A percentile compares a stretch with the other conserved stretches of the same genome.
These are phyloP conservation scores for Globisporangium paroecandrum DNA, from an alignment of 352 stramenopile species.

Conservation along the genomic window DNA sequence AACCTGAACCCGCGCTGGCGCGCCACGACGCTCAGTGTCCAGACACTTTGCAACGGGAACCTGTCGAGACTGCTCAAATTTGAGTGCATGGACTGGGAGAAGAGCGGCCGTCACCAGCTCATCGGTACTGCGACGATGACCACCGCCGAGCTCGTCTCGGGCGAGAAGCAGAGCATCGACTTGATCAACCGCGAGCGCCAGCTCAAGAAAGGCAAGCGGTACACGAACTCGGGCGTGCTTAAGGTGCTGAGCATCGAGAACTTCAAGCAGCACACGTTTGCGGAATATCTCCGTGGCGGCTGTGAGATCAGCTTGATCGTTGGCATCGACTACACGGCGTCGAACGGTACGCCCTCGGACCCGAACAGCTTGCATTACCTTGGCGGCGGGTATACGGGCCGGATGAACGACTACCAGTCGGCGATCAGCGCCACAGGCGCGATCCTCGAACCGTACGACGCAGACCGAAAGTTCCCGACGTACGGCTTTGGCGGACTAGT, in stretches of 20 bases:
- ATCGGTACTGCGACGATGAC: constrained; percentile 57
- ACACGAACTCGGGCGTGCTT: constrained; percentile 71
- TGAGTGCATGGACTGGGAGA: constrained; percentile 79
- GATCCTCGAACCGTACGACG: constrained; percentile 76
- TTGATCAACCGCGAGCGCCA: constrained; percentile 70
- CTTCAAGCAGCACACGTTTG: constrained; percentile 70
- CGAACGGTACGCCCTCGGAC: constrained; percentile 45
- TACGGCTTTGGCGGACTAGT: constrained; percentile 78
- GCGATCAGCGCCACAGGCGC: constrained; percentile 63
- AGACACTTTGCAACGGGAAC: constrained; percentile 66
- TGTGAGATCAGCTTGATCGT: constrained; percentile 77
- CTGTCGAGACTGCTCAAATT: constrained; percentile 54
- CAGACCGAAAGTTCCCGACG: constrained; percentile 68
- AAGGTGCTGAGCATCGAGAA: constrained; percentile 50
- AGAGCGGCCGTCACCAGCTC: constrained; percentile 63
- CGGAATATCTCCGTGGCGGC: constrained; percentile 63
- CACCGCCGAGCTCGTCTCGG: constrained; percentile 51
- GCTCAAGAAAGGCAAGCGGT: constrained; percentile 64
- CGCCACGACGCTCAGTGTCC: constrained; percentile 53
- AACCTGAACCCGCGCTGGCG: constrained; percentile 67
- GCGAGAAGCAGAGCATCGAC: constrained; percentile 43
- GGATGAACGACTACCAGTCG: constrained; percentile 78
- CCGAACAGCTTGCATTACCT: constrained; percentile 60
- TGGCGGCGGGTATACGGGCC: constrained; percentile 43
- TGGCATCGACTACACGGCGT: constrained; percentile 82